Evolutionary conservation across 768 basidiomycete genomes (phyloP), one percentile per base, ranked within the genome.

Genomic region (Tricholoma matsutake): DNA sequence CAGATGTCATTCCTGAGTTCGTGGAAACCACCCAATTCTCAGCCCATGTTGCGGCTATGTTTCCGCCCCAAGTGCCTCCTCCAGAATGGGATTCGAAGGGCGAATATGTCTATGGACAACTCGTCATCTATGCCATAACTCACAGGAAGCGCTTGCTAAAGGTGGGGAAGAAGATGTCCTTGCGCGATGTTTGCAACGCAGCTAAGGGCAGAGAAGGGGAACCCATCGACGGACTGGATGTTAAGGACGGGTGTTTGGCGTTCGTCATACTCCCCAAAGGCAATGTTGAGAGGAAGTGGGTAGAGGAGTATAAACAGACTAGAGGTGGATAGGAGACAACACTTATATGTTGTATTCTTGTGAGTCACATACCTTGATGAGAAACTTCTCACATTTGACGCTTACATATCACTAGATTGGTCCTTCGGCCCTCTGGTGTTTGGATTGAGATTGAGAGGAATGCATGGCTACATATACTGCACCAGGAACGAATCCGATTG

Each of bases 1-100:
- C 96, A 29, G 97, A 99, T 73, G 81, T 96, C 60, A 90, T 98
- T 64, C 80, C 89, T 13, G 82, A 88, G 54, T 98, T 96, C 74
- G 80, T 86, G 64, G 96, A 98, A 72, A 84, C 89, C 64, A 88
- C 92, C 1, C 83, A 92, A 2, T 94, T 98, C 72, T 78, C 81
- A 7, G 86, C 86, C 41, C 91, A 94, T 64, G 79, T 98, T 3
- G 77, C 80, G 18, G 75, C 79, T 14, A 96, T 99, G 87, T 96
- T 97, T 75, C 92, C 94, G 0, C 86, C 87, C 8, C 73, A 83
- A 58, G 81, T 77, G 1, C 78, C 84, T 13, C 75, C 81, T 18
- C 90, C 92, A 1, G 76, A 82, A 7, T 97, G 95, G 95, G 96
- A 98, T 68, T 67, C 67, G 55, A 82, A 79, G 37, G 78, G 79